Percentiles rank a stretch among this genome's conserved stretches.
These are phyloP conservation scores for Lodderomyces pseudojiufengensis DNA, from an alignment of 1,139 yeast genomes.

Conservation along the genomic window DNA sequence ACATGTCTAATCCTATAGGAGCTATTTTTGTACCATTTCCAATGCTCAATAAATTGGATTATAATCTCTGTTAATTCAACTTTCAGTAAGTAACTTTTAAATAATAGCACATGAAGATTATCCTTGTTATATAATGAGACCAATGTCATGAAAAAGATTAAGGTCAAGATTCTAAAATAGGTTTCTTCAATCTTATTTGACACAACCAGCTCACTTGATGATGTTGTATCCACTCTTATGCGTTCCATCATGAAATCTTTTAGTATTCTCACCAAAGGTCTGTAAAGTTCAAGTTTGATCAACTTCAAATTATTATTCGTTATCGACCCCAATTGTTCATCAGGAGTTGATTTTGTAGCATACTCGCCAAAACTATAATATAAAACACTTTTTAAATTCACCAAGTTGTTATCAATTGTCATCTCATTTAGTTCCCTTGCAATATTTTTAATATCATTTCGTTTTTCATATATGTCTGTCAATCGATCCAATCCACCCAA, in stretches of 20 bases:
- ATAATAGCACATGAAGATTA: slow-evolving; percentile 5
- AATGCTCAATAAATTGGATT: slow-evolving; percentile 53
- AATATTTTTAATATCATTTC: too few species aligned
- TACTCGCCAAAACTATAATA: slow-evolving; percentile 47
- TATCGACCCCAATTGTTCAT: slow-evolving; percentile 37
- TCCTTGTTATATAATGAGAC: slow-evolving; percentile 18
- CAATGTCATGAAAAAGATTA: slow-evolving; percentile 48
- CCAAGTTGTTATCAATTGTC: slow-evolving; percentile 1
- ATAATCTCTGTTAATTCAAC: slow-evolving; percentile 42
- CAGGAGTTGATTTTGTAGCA: slow-evolving; percentile 22
- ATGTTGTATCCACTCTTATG: slow-evolving; percentile 13
- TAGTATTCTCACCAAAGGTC: slow-evolving; percentile 15
- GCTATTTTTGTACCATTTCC: slow-evolving; percentile 55
- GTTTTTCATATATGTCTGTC: slow-evolving; percentile 11
- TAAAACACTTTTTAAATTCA: slow-evolving; percentile 14
- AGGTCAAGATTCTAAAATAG: slow-evolving; percentile 44
- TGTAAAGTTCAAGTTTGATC: slow-evolving; percentile 10
- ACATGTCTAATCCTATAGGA: slow-evolving; percentile 46
- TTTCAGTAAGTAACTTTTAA: slow-evolving; percentile 20
- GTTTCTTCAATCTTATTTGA: slow-evolving; percentile 14
- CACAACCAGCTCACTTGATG: slow-evolving; percentile 1
- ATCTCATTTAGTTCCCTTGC: neutral
- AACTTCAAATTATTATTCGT: slow-evolving; percentile 10
- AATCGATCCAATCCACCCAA: slow-evolving; percentile 23
- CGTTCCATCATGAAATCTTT: slow-evolving; percentile 16